phyloP scores from a whole-genome alignment of 225 moss, liverwort and hornwort genomes.

The Rhytidiadelphus loreus region DNA sequence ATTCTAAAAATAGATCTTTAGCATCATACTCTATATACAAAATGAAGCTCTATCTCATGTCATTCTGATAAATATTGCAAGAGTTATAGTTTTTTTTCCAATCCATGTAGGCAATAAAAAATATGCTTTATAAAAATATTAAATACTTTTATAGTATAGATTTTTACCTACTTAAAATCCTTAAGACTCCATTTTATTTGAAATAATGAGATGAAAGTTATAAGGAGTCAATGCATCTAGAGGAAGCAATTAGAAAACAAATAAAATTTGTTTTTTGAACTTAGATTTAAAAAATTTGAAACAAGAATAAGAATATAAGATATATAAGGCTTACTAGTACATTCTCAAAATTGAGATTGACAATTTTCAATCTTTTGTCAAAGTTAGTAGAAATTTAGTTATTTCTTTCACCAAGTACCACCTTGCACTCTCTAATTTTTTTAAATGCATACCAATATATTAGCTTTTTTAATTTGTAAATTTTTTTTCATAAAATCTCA shows the following conservation, averaged over 20 bases:
- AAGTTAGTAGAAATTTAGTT: background rate
- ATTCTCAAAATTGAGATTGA: background rate
- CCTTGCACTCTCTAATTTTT: too few species aligned
- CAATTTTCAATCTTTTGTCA: background rate
- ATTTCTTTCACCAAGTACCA: background rate
- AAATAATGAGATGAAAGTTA: background rate
- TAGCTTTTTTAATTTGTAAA: background rate
- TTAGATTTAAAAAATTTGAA: background rate
- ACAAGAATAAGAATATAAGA: background rate
- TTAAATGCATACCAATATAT: background rate
- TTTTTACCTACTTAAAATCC: background rate
- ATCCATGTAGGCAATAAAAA: background rate
- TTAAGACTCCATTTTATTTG: background rate
- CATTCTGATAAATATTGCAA: too few species aligned
- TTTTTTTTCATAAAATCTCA: background rate
- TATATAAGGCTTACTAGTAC: accelerated
- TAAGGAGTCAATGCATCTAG: background rate
- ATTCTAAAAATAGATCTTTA: too few species aligned
- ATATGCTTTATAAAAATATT: too few species aligned
- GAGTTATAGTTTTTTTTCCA: background rate
- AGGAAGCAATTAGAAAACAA: background rate
- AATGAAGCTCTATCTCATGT: background rate
- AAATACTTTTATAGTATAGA: background rate
- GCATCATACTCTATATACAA: background rate
- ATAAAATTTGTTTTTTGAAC: too few species aligned